Conservation (phyloP, 2,329 filamentous ascomycete species). For the Dothideomycetes sp. region DNA sequence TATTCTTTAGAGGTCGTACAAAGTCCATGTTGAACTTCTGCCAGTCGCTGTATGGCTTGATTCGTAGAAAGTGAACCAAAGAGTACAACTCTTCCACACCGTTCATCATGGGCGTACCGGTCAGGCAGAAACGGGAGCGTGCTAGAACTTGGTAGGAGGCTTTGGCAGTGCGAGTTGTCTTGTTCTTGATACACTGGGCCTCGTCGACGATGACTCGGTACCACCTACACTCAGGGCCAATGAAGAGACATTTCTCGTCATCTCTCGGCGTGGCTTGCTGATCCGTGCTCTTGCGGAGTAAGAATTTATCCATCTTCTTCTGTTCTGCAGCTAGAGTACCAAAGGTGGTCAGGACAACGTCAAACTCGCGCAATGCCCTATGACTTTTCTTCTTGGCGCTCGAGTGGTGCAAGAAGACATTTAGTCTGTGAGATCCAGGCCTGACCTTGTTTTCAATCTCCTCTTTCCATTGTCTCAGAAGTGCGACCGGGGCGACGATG, state of each 20-base stretch:
- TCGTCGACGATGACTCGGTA: slow-evolving; percentile 65
- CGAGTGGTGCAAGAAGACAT: slow-evolving; percentile 59
- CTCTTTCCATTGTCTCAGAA: slow-evolving; percentile 75
- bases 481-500: slow-evolving; percentile 67
- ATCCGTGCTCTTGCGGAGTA: slow-evolving; percentile 38
- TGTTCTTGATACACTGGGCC: slow-evolving; percentile 73
- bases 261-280: slow-evolving; percentile 24
- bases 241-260: slow-evolving; percentile 20
- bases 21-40: slow-evolving; percentile 51
- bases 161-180: slow-evolving; percentile 48
- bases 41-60: slow-evolving; percentile 61
- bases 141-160: slow-evolving; percentile 50
- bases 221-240: slow-evolving; percentile 49
- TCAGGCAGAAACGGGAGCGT: slow-evolving; percentile 60
- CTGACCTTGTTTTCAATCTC: slow-evolving; percentile 66
- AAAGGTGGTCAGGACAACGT: slow-evolving; percentile 72
- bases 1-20: slow-evolving; percentile 39
- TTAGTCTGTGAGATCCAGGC: slow-evolving; percentile 42
- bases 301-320: slow-evolving; percentile 46
- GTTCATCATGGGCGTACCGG: slow-evolving; percentile 86
- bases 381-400: slow-evolving; percentile 46
- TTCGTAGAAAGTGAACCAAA: slow-evolving; percentile 64
- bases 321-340: slow-evolving; percentile 58
- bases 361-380: slow-evolving; percentile 50
- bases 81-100: slow-evolving; percentile 67